Conservation (phyloP, 495 filamentous ascomycete genomes). For the Barbatosphaeria neglecta region DNA sequence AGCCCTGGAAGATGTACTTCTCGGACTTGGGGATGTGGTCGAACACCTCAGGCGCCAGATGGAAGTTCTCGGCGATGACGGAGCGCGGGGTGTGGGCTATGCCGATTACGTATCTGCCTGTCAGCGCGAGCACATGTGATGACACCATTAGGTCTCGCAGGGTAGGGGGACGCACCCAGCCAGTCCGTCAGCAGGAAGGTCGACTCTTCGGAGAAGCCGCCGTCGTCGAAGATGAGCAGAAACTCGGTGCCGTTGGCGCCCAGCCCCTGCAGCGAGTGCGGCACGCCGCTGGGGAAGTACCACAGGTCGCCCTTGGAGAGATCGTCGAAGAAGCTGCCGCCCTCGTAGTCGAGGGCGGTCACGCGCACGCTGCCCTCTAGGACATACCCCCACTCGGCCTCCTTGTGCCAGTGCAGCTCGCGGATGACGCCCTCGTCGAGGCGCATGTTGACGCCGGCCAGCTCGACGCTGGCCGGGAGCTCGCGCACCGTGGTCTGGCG, state of each 20-base stretch:
- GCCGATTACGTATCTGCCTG: conserved; percentile 50
- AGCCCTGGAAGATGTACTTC: conserved; percentile 50
- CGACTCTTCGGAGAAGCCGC: conserved; percentile 33
- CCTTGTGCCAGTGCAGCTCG: conserved; percentile 52
- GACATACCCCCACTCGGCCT: conserved; percentile 58
- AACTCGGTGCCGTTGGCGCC: conserved; percentile 51
- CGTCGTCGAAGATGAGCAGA: conserved; percentile 53
- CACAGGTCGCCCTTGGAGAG: conserved; percentile 51
- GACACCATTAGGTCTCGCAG: background rate
- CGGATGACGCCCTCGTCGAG: conserved; percentile 49
- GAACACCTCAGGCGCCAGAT: conserved; percentile 44
- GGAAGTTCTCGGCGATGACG: conserved; percentile 56
- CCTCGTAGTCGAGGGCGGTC: conserved; percentile 49
- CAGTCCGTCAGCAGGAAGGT: conserved; percentile 1
- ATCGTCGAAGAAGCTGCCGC: conserved; percentile 40
- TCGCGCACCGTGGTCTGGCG: conserved; percentile 54
- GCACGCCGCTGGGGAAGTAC: conserved; percentile 56
- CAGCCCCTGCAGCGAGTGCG: conserved; percentile 46
- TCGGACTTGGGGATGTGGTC: conserved; percentile 40
- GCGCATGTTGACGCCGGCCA: background rate
- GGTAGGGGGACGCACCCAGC: conserved; percentile 16
- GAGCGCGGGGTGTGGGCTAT: conserved; percentile 48
- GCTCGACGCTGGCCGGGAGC: conserved; percentile 47
- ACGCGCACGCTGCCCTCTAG: conserved; percentile 45
- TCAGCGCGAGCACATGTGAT: background rate